A percentile compares a stretch with the other conserved stretches of the same genome.
Conservation (phyloP, 1,139 yeast genomes). For the Arxiozyma telluris region DNA sequence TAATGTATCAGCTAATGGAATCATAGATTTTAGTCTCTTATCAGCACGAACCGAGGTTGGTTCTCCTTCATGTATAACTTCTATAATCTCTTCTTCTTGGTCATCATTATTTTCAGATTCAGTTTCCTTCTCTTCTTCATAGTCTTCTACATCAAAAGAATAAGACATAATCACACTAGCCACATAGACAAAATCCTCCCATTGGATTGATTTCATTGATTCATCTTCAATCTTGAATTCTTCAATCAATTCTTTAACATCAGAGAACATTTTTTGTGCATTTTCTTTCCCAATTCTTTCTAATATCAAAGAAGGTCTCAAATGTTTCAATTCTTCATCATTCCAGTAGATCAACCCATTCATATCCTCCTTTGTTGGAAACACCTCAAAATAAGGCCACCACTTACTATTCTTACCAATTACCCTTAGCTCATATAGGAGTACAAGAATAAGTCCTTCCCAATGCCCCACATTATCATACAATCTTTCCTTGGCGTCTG, state of each 20-base stretch:
- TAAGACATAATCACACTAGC: conserved; percentile 66
- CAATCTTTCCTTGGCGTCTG: conserved; percentile 34
- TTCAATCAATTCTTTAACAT: conserved; percentile 12
- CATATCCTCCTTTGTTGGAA: conserved; percentile 46
- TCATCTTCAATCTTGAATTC: conserved; percentile 7
- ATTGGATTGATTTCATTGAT: conserved; percentile 21
- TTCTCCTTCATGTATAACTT: conserved; percentile 25
- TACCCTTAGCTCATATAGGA: conserved; percentile 47
- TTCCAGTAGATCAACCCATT: conserved; percentile 77
- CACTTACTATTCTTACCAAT: conserved; percentile 45
- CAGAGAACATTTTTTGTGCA: conserved; percentile 52
- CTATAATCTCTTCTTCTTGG: conserved; percentile 21
- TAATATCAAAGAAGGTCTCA: conserved; percentile 64
- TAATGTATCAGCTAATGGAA: conserved; percentile 82
- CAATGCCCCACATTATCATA: conserved; percentile 49
- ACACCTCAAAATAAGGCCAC: conserved; percentile 59
- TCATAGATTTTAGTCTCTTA: conserved; percentile 68
- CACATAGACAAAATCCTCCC: conserved; percentile 56
- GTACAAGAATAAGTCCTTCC: conserved; percentile 63
- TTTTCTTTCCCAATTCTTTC: conserved; percentile 61
- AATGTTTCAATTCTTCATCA: conserved; percentile 36
- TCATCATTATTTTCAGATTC: conserved; percentile 30
- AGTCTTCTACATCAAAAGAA: conserved; percentile 52
- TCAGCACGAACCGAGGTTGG: conserved; percentile 36
- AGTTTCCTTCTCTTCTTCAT: conserved; percentile 23